These are phyloP conservation scores for Trypanosoma theileri DNA, from an alignment of 208 protist genomes.

Conservation along the genomic window DNA sequence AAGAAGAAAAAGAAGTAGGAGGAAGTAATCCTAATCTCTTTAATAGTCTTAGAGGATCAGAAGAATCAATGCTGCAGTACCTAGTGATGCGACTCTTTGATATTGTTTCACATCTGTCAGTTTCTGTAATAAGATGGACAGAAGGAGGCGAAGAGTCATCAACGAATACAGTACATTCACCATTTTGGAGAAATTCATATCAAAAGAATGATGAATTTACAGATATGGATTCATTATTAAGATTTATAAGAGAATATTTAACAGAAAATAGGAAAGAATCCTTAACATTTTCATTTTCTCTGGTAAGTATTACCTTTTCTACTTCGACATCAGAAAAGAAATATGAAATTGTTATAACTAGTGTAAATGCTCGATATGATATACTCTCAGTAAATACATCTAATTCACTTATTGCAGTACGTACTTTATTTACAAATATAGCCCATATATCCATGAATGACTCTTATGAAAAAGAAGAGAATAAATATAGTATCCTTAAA, in stretches of 20 bases:
- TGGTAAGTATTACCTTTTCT: conserved; percentile 23
- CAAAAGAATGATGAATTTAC: conserved; percentile 9
- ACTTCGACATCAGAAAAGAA: conserved; percentile 3
- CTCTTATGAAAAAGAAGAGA: not conserved
- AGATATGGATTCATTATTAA: not conserved
- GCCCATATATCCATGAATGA: not conserved
- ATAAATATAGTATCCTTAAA: not conserved
- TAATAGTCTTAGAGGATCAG: not conserved
- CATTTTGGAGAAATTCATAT: not conserved
- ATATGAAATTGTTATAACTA: conserved; percentile 19
- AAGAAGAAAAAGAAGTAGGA: too few species aligned
- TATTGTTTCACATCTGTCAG: conserved; percentile 2
- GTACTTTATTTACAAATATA: conserved; percentile 14
- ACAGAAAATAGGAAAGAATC: not conserved
- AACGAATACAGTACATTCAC: not conserved
- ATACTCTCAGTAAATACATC: conserved; percentile 7
- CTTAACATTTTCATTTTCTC: conserved; percentile 12
- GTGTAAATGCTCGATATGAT: conserved; percentile 11
- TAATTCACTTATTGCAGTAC: conserved; percentile 18
- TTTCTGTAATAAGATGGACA: conserved; percentile 17
- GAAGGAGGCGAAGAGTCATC: not conserved
- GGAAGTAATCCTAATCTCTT: not conserved
- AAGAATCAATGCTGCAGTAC: conserved; percentile 7
- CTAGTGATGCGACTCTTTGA: conserved; percentile 13
- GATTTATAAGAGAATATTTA: conserved; percentile 12